phyloP scores from a whole-genome alignment of 345 rosid genomes.

The Aegle marmelos region DNA sequence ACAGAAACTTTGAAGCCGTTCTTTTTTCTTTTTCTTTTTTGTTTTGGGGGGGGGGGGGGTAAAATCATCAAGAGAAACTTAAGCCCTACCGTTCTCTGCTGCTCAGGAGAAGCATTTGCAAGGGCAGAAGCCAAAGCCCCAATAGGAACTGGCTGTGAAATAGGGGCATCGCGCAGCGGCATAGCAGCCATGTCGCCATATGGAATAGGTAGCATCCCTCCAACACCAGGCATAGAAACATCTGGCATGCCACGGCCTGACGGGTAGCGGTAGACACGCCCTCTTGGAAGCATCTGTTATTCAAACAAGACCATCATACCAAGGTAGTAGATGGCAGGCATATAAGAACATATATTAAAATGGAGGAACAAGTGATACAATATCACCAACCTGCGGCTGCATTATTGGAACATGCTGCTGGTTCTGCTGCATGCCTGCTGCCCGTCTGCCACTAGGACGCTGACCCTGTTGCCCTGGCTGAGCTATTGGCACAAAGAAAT shows the following conservation, averaged over 20 bases:
- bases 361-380: background rate
- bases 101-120: slow-evolving; percentile 83
- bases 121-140: slow-evolving; percentile 83
- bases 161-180: slow-evolving; percentile 56
- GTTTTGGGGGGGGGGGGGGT: too few species aligned
- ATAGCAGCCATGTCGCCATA: slow-evolving; percentile 56
- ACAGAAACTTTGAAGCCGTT: background rate
- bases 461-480: slow-evolving; percentile 89
- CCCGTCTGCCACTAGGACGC: slow-evolving; percentile 76
- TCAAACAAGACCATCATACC: background rate
- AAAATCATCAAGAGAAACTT: background rate
- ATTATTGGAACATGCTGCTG: slow-evolving; percentile 79
- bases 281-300: slow-evolving; percentile 78
- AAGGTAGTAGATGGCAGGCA: background rate
- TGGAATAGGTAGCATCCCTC: slow-evolving; percentile 74
- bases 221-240: slow-evolving; percentile 59
- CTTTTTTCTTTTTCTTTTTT: too few species aligned
- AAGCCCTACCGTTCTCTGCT: slow-evolving; percentile 75
- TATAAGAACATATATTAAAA: background rate
- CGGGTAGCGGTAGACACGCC: slow-evolving; percentile 67
- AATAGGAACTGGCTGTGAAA: slow-evolving; percentile 68
- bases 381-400: slow-evolving; percentile 69
- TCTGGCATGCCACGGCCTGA: slow-evolving; percentile 83
- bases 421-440: slow-evolving; percentile 64
- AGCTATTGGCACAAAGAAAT: slow-evolving; percentile 88